Evolutionary conservation across 208 protist genomes (phyloP).

Genomic region (Acanthamoeba royreba): DNA sequence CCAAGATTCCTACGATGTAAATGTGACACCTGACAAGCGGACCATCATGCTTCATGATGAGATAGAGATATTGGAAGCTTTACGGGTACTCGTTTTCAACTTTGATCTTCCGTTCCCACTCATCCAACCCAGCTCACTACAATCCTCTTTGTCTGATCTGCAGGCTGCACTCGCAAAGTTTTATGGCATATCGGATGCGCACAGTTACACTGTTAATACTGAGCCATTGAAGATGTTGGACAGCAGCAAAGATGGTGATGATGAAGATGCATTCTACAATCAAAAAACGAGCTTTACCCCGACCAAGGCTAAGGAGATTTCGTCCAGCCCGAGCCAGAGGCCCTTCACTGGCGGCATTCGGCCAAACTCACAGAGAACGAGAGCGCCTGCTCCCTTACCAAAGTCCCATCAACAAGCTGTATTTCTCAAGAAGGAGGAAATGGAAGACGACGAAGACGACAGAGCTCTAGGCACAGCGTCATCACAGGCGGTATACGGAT

Average conservation of each 20-base stretch:
- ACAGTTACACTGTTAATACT: background rate
- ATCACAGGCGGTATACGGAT: no score
- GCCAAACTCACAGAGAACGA: no score
- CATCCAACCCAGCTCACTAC: background rate
- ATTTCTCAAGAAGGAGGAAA: no score
- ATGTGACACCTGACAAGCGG: slow-evolving; percentile 86
- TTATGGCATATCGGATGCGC: background rate
- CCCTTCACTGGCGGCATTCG: no score
- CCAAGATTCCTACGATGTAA: slow-evolving; percentile 77
- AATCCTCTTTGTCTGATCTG: background rate
- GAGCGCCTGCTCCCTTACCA: no score
- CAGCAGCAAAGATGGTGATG: background rate
- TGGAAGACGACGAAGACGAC: no score
- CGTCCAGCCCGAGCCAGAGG: no score
- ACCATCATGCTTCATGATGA: slow-evolving; percentile 77
- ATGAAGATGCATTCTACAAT: background rate
- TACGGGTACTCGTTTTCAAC: background rate
- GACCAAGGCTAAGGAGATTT: no score
- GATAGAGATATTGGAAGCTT: background rate
- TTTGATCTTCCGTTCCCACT: background rate
- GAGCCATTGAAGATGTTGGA: background rate
- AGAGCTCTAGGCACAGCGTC: no score
- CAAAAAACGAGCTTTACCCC: no score
- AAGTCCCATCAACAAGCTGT: no score
- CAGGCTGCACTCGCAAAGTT: background rate